Evolutionary conservation across 345 rosid species (phyloP).

Genomic region (Eucalyptus erythrocorys): DNA sequence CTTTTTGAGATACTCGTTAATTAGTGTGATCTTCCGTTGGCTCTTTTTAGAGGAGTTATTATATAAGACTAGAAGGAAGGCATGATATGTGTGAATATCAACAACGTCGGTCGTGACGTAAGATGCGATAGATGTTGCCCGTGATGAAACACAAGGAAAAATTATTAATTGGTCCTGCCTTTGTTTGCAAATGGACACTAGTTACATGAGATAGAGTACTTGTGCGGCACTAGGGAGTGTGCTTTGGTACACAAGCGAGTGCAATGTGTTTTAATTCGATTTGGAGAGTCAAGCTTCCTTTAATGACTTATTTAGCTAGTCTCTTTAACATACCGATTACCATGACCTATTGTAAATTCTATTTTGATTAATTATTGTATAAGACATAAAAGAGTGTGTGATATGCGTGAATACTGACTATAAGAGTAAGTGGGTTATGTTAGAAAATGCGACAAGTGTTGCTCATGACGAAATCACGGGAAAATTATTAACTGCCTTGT

Average conservation of each 20-base stretch:
- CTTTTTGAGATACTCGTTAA: background rate
- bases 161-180: background rate
- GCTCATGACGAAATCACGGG: background rate
- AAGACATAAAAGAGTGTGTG: background rate
- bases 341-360: no score
- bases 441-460: background rate
- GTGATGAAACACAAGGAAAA: background rate
- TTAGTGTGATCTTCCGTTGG: accelerated
- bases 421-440: background rate
- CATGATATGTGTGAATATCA: accelerated
- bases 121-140: background rate
- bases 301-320: background rate
- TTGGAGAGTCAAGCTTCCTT: background rate
- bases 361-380: background rate
- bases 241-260: background rate
- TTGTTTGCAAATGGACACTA: background rate
- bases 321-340: accelerated
- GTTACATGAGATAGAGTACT: accelerated
- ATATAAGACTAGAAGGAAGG: background rate
- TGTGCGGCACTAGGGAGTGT: background rate
- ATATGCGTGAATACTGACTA: background rate
- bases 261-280: background rate
- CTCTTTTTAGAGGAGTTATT: background rate
- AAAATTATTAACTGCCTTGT: background rate
- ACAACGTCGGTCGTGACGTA: accelerated